Percentiles rank a stretch among this genome's conserved stretches.
These are phyloP conservation scores for Pholiota adiposa DNA, from an alignment of 1,284 basidiomycete species.

Conservation along the genomic window DNA sequence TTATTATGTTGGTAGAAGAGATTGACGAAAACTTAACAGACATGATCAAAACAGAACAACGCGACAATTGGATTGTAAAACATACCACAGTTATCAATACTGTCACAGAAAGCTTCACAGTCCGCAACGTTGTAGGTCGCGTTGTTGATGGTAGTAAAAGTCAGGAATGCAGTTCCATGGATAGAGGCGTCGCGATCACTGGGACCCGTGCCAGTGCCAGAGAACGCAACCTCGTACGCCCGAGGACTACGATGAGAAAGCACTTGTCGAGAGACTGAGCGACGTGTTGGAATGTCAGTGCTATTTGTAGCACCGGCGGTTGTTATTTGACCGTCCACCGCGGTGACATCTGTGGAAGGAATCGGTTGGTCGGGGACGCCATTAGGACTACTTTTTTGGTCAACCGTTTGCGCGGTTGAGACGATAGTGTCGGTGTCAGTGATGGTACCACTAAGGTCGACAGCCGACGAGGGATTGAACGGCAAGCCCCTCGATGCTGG, in stretches of 20 bases:
- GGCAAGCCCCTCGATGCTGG: conserved; percentile 30
- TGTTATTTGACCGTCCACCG: conserved; percentile 42
- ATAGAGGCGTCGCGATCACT: conserved; percentile 44
- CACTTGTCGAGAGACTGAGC: conserved; percentile 6
- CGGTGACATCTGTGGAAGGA: conserved; percentile 41
- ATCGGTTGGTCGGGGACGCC: conserved; percentile 39
- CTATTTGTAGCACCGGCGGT: conserved; percentile 23
- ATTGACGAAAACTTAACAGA: neutral
- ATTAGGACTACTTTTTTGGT: conserved; percentile 41
- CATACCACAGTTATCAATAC: conserved; percentile 39
- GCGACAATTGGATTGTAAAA: neutral
- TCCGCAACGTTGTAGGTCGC: conserved; percentile 41
- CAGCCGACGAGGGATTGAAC: conserved; percentile 19
- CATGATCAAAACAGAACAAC: neutral
- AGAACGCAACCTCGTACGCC: conserved; percentile 40
- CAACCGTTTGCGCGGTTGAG: conserved; percentile 35
- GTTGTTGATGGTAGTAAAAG: conserved; percentile 42
- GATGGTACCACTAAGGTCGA: conserved; percentile 25
- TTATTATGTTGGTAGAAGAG: conserved; percentile 49
- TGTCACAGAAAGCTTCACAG: conserved; percentile 40
- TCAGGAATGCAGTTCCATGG: conserved; percentile 45
- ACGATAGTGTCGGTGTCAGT: conserved; percentile 41
- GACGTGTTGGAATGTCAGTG: conserved; percentile 10
- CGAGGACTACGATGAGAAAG: conserved; percentile 25
- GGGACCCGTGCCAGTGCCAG: conserved; percentile 35